Evolutionary conservation across 352 stramenopile species (phyloP), one percentile per base, ranked within the genome.

Genomic region (Pythium scleroteichum): DNA sequence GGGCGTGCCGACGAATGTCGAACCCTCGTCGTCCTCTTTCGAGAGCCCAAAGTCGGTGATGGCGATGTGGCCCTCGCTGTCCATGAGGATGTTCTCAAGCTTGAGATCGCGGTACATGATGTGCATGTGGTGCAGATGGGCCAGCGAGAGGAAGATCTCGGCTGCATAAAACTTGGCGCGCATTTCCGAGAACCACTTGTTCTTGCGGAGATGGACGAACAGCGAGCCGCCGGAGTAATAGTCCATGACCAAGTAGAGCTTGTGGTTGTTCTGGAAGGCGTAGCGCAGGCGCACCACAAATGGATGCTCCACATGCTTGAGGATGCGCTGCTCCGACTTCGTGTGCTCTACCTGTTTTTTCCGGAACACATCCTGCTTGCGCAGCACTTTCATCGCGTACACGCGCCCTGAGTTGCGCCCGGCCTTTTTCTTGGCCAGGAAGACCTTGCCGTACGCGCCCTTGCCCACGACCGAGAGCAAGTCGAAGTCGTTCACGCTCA

Each of bases 101-200:
- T 97, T 97, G 23, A 96, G 47, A 48, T 97, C 88, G 33, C 88
- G 82, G 59, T 97, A 95, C 76, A 95, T 88, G 56, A 97, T 95
- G 75, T 94, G 78, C 72, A 93, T 79, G 45, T 79, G 75, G 62
- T 97, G 88, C 57, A 97, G 68, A 55, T 97, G 88, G 12, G 81
- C 73, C 48, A 96, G 66, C 49, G 85, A 90, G 19, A 95, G 54
- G 39, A 90, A 78, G 26, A 96, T 70, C 66, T 97, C 82, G 0
- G 88, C 87, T 1, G 87, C 88, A 63, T 97, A 96, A 50, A 96
- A 97, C 60, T 79, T 75, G 26, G 85, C 80, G 14, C 83, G 78
- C 20, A 64, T 60, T 49, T 95, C 85, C 5, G 62, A 61, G 40
- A 96, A 94, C 9, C 69, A 69, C 57, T 88, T 86, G 54, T 74